Percentiles rank a stretch among this genome's conserved stretches.
phyloP scores from a whole-genome alignment of 75 land plant species.

The Pinus taeda region DNA sequence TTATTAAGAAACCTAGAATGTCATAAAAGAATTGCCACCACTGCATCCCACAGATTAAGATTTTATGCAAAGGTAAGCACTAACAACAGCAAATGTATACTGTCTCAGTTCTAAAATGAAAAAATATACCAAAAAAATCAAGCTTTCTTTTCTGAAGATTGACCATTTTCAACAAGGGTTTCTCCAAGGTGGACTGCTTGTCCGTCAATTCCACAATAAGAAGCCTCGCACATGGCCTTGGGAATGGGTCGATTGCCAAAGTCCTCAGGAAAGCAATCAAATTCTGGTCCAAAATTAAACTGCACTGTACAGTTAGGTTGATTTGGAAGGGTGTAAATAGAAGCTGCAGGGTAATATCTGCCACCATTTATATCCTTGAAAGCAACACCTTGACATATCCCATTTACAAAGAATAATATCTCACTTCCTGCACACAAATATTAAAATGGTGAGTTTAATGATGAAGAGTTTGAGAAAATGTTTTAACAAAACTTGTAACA shows the following conservation, averaged over 20 bases:
- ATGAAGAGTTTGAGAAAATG: no score
- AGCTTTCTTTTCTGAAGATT: conserved; percentile 27
- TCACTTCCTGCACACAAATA: conserved; percentile 71
- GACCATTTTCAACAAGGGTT: conserved; percentile 37
- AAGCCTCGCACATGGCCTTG: conserved; percentile 73
- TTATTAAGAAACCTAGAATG: neutral
- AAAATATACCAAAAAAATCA: conserved; percentile 9
- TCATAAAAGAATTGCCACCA: neutral
- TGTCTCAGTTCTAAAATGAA: neutral
- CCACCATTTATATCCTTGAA: conserved; percentile 80
- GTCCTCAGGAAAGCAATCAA: conserved; percentile 67
- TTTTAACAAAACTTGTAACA: no score
- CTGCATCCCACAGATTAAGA: neutral
- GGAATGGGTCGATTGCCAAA: conserved; percentile 65
- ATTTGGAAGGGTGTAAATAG: conserved; percentile 94
- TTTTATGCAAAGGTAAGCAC: neutral
- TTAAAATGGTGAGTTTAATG: no score
- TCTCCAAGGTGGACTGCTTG: conserved; percentile 10
- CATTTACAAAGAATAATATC: conserved; percentile 87
- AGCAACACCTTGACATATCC: conserved; percentile 88
- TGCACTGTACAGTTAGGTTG: conserved; percentile 77
- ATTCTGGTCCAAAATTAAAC: conserved; percentile 96
- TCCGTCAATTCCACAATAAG: conserved; percentile 57
- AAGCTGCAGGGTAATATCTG: conserved; percentile 94
- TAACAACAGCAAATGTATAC: neutral